Evolutionary conservation across 2,329 filamentous ascomycete genomes (phyloP).

Genomic region (Talaromyces sp.): DNA sequence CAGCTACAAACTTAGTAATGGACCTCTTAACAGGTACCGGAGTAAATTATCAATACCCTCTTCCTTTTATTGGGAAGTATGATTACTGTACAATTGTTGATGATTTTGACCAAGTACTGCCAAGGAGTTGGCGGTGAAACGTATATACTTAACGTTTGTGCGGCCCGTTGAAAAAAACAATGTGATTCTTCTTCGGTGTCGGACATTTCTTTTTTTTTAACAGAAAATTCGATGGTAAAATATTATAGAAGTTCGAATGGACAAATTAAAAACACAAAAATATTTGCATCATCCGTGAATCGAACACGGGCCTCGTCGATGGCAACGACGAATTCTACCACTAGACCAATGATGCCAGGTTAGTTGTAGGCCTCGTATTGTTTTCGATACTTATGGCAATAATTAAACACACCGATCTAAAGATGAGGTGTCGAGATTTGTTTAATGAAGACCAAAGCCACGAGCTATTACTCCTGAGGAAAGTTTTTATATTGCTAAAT

Average conservation of each 20-base stretch:
- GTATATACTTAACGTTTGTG: too few relatives aligned
- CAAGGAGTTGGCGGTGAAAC: too few relatives aligned
- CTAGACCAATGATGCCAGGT: constrained; percentile 17
- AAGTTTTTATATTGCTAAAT: too few relatives aligned
- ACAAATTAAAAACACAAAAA: neutral
- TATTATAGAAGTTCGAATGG: too few relatives aligned
- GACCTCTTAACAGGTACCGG: too few relatives aligned
- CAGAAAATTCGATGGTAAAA: neutral
- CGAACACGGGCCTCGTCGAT: constrained; percentile 18
- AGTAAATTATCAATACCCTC: neutral
- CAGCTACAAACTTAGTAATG: neutral
- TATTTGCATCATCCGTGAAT: constrained; percentile 17
- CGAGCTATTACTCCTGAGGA: too few relatives aligned
- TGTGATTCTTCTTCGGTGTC: neutral
- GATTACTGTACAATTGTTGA: neutral
- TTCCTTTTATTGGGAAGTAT: neutral
- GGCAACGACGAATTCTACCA: constrained; percentile 19
- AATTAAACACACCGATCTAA: too few relatives aligned
- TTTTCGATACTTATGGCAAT: neutral
- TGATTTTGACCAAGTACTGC: too few relatives aligned
- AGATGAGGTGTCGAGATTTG: too few relatives aligned
- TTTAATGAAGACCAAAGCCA: too few relatives aligned
- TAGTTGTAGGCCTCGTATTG: neutral
- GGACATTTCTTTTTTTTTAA: neutral
- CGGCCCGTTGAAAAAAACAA: neutral